Percentiles rank a stretch among this genome's conserved stretches.
Conservation (phyloP, 192 early-diverging fungal genomes). For the Coemansia sp. region DNA sequence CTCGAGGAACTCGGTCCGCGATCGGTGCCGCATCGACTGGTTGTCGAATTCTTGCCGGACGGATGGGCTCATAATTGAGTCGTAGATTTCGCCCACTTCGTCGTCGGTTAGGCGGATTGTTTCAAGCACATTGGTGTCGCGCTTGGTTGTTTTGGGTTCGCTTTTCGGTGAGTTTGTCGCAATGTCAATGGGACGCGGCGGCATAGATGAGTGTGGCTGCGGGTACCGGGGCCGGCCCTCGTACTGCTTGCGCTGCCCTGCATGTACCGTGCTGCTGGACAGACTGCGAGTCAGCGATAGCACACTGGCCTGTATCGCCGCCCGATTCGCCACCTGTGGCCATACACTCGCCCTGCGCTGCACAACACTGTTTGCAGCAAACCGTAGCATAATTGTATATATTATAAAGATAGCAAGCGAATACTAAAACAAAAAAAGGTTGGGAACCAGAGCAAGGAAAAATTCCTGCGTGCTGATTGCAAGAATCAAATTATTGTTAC, state of each 20-base stretch:
- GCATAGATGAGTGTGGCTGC: slow-evolving; percentile 17
- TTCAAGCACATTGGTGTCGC: slow-evolving; percentile 12
- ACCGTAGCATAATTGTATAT: slow-evolving; percentile 27
- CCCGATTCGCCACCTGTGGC: not conserved
- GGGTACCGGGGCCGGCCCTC: slow-evolving; percentile 41
- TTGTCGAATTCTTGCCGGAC: slow-evolving; percentile 30
- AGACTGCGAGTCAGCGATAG: not conserved
- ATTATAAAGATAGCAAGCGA: not conserved
- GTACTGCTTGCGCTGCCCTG: slow-evolving; percentile 24
- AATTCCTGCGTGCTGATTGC: not conserved
- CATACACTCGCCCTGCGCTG: slow-evolving; percentile 1
- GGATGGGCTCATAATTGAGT: slow-evolving; percentile 34
- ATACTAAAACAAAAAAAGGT: slow-evolving; percentile 1
- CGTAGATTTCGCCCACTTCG: slow-evolving; percentile 43
- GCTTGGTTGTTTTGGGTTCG: slow-evolving; percentile 1
- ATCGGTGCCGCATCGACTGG: slow-evolving; percentile 43
- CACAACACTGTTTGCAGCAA: slow-evolving; percentile 7
- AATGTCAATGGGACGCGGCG: slow-evolving; percentile 23
- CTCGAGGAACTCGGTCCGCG: slow-evolving; percentile 33
- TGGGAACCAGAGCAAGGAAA: not conserved
- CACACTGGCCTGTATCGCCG: not conserved
- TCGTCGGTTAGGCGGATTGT: slow-evolving; percentile 38
- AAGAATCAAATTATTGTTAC: slow-evolving; percentile 9
- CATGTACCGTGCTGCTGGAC: not conserved
- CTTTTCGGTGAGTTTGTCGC: slow-evolving; percentile 18